Evolutionary conservation across 495 filamentous ascomycete genomes (phyloP), one percentile per base, ranked within the genome.

Genomic region (Aspergillus taichungensis): DNA sequence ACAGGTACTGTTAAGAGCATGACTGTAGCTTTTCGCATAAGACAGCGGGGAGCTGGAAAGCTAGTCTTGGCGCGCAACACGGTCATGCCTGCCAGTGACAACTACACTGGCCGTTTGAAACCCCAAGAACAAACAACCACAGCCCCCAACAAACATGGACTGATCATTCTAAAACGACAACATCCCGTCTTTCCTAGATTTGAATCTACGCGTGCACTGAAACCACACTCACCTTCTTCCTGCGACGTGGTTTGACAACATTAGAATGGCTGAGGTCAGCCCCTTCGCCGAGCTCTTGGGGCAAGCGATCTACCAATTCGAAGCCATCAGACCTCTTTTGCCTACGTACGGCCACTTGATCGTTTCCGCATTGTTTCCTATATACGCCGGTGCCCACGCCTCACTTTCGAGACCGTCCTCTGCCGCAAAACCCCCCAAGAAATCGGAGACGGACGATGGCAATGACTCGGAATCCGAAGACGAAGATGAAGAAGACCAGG

Each of bases 331-430:
- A 38, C 80, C 77, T 11, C 56, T 77, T 13, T 53, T 87, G n/a
- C 73, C 76, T 6, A 86, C 80, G 11, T 83, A 87, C 51, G 52
- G 74, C 8, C 85, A 88, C 57, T 66, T 88, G 12, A 63, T 88
- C 35, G 41, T 79, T 31, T 76, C 84, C 32, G 80, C 86, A 12
- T 55, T 88, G 6, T 76, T 88, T 35, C 84, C 85, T 5, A 84
- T 95, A 42, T 84, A 76, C 60, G 70, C 82, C 37, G 82, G 80
- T 37, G 69, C 85, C 37, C 79, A 89, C 66, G 78, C 77, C 30
- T 88, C 81, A 37, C 75, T 85, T 28, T 76, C 79, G 13, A 77
- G 87, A 30, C 91, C 91, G 8, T 79, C 84, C 0, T 94, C 88
- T 3, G 88, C 88, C 13, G 82, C 81, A 52, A 74, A 75, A 56